phyloP scores from a whole-genome alignment of 164 flowering plant genomes.

The Cinnamomum chago region DNA sequence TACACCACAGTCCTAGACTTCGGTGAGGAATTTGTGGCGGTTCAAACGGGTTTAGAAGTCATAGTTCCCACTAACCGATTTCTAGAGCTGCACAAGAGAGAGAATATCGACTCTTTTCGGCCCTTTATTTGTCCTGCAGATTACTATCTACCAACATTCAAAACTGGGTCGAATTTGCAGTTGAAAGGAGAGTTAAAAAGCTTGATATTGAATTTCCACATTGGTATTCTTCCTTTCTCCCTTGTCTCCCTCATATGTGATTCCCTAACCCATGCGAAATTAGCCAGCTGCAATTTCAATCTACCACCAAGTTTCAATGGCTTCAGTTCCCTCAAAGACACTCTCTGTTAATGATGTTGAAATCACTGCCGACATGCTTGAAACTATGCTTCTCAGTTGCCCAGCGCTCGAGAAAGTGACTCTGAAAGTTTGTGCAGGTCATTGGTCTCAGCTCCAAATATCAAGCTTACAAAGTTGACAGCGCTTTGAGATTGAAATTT shows the following conservation, averaged over 20 bases:
- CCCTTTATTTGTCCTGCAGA: conserved; percentile 3
- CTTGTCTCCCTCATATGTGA: background rate
- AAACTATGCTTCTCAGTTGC: background rate
- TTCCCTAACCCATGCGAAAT: conserved; percentile 5
- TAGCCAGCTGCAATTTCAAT: conserved; percentile 2
- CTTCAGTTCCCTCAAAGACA: conserved; percentile 6
- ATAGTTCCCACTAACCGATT: conserved; percentile 1
- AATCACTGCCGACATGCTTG: conserved; percentile 1
- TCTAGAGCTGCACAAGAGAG: background rate
- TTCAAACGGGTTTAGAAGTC: conserved; percentile 2
- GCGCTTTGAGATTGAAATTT: background rate
- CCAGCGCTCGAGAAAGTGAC: conserved; percentile 4
- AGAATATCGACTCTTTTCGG: conserved; percentile 1
- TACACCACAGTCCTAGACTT: conserved; percentile 5
- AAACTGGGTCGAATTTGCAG: conserved; percentile 9
- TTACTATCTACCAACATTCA: background rate
- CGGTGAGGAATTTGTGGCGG: conserved; percentile 4
- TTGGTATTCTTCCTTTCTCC: background rate
- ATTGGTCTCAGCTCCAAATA: conserved; percentile 2
- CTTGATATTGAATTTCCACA: conserved; percentile 8
- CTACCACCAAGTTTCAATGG: conserved; percentile 7
- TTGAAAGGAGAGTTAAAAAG: background rate
- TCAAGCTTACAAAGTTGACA: conserved; percentile 6
- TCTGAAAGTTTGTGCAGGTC: conserved; percentile 1
- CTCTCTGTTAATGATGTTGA: conserved; percentile 3